Evolutionary conservation across 805 yeast genomes (phyloP).

Genomic region (Teunomyces panamensis): DNA sequence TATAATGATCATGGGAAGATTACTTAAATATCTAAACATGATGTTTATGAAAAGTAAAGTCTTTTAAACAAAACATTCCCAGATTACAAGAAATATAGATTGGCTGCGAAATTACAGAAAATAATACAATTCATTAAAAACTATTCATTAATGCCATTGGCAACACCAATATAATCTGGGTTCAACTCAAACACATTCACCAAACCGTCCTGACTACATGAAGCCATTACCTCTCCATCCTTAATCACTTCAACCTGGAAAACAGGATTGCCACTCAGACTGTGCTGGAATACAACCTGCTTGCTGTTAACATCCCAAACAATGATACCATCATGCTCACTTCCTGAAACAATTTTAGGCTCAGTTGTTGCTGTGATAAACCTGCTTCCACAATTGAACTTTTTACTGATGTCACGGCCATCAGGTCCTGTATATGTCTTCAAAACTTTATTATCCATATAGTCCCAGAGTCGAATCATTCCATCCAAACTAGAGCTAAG

Average conservation of each 20-base stretch:
- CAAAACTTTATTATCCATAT: conserved; percentile 73
- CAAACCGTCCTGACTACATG: conserved; percentile 23
- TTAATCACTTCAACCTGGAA: conserved; percentile 40
- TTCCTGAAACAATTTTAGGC: conserved; percentile 57
- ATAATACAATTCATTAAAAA: background rate
- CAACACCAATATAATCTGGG: conserved; percentile 5
- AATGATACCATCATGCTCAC: conserved; percentile 51
- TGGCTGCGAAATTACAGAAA: background rate
- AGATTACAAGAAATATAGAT: background rate
- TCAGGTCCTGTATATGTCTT: conserved; percentile 52
- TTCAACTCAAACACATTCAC: conserved; percentile 21
- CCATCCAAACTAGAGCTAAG: conserved; percentile 83
- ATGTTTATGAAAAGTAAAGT: too few relatives aligned
- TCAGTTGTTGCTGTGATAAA: conserved; percentile 41
- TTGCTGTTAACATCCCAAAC: conserved; percentile 71
- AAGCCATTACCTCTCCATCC: conserved; percentile 35
- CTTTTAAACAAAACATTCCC: background rate
- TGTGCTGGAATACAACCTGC: conserved; percentile 35
- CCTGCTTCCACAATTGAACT: conserved; percentile 50
- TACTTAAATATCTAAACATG: too few relatives aligned
- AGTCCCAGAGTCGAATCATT: conserved; percentile 77
- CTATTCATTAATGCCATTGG: background rate
- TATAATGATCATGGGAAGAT: too few relatives aligned
- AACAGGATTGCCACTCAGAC: conserved; percentile 25
- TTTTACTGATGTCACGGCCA: conserved; percentile 42